Evolutionary conservation across 306 rosid species (phyloP).

Genomic region (peach (Prunus persica)): Prunus_persica_NCBIv2 NC_034010.1:26622001-26622500

Average conservation of each 20-base stretch:
- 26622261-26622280: neutral
- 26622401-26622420: slow-evolving; percentile 6
- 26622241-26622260: neutral
- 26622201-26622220: neutral
- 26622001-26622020: rapidly evolving
- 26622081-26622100: rapidly evolving
- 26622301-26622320: too few relatives aligned
- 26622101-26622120: too few relatives aligned
- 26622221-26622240: neutral
- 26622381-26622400: neutral
- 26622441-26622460: neutral
- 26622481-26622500: neutral
- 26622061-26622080: rapidly evolving
- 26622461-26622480: neutral
- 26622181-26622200: neutral
- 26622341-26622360: neutral
- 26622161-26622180: neutral
- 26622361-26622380: neutral
- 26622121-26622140: rapidly evolving
- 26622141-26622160: neutral
- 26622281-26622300: neutral
- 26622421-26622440: slow-evolving; percentile 7
- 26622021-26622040: rapidly evolving
- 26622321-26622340: neutral
- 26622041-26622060: too few relatives aligned